Evolutionary conservation across 2,329 filamentous ascomycete species (phyloP).

Genomic region (Colletotrichum musae): DNA sequence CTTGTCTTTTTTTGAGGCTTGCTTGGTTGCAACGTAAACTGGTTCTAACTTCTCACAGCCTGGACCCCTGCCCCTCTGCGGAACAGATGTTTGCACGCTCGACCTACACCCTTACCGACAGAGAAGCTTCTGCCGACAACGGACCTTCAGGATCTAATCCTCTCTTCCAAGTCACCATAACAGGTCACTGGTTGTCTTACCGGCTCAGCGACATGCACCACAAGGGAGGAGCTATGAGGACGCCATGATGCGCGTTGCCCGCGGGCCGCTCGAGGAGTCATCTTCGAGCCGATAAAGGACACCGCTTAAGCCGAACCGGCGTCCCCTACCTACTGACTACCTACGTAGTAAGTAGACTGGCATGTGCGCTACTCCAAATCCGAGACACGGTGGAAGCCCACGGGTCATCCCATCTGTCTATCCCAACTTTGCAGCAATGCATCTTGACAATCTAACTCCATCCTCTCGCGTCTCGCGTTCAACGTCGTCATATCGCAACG

Average conservation of each 20-base stretch:
- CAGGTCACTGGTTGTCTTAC: background rate
- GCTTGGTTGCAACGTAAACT: constrained; percentile 17
- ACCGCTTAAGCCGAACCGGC: constrained; percentile 30
- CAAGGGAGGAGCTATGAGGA: background rate
- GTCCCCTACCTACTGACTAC: constrained; percentile 13
- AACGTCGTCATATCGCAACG: constrained; percentile 1
- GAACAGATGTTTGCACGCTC: background rate
- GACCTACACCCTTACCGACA: constrained; percentile 35
- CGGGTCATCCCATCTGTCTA: constrained; percentile 31
- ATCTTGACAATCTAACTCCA: constrained; percentile 4
- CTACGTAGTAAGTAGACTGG: background rate
- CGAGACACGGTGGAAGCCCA: constrained; percentile 32
- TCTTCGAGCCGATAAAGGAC: background rate
- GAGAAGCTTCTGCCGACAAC: constrained; percentile 36
- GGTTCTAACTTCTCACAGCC: constrained; percentile 22
- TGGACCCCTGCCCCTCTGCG: constrained; percentile 26
- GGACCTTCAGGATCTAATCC: constrained; percentile 7
- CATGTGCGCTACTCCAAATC: constrained; percentile 15
- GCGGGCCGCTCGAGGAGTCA: background rate
- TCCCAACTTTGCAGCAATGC: constrained; percentile 10
- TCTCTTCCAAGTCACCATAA: background rate
- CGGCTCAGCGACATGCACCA: constrained; percentile 1
- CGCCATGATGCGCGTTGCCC: constrained; percentile 4
- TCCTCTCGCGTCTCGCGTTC: constrained; percentile 35
- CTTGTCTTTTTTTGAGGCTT: background rate